Percentiles rank a stretch among this genome's conserved stretches.
These are phyloP conservation scores for Fistulifera solaris DNA, from an alignment of 108 stramenopile genomes.

Conservation along the genomic window DNA sequence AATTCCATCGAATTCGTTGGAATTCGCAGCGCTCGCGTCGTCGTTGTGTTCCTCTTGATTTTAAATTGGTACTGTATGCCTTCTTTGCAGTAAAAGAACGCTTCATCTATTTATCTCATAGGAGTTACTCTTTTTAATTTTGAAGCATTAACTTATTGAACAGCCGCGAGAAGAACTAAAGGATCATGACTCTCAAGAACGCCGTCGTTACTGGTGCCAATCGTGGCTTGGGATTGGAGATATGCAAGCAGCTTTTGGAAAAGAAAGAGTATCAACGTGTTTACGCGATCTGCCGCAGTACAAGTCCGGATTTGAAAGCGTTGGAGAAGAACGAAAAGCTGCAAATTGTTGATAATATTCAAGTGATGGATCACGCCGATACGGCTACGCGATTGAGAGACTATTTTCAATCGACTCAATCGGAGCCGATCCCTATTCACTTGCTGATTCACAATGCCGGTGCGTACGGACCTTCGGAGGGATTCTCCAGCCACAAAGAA, in stretches of 20 bases:
- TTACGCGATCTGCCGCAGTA: slow-evolving; percentile 20
- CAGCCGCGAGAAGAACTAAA: too few relatives aligned
- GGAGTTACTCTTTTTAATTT: too few relatives aligned
- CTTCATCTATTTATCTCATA: too few relatives aligned
- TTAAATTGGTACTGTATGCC: too few relatives aligned
- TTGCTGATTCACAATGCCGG: slow-evolving; percentile 25
- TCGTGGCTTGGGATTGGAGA: slow-evolving; percentile 14
- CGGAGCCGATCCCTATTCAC: slow-evolving; percentile 6
- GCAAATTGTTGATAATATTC: neutral
- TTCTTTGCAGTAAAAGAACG: too few relatives aligned
- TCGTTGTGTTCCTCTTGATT: too few relatives aligned
- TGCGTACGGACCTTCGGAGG: slow-evolving; percentile 19
- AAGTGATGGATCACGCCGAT: slow-evolving; percentile 12
- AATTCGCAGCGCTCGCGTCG: too few relatives aligned
- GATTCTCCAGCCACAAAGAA: neutral
- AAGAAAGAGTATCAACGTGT: neutral
- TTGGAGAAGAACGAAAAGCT: too few relatives aligned
- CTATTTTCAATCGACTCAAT: neutral
- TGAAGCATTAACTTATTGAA: too few relatives aligned
- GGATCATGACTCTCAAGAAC: neutral
- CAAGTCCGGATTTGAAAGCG: slow-evolving; percentile 4
- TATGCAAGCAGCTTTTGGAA: slow-evolving; percentile 10
- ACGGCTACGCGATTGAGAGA: neutral
- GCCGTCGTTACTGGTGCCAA: slow-evolving; percentile 11
- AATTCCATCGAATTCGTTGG: too few relatives aligned